Conservation (phyloP, 768 basidiomycete genomes). For the Saitozyma sp. region DNA sequence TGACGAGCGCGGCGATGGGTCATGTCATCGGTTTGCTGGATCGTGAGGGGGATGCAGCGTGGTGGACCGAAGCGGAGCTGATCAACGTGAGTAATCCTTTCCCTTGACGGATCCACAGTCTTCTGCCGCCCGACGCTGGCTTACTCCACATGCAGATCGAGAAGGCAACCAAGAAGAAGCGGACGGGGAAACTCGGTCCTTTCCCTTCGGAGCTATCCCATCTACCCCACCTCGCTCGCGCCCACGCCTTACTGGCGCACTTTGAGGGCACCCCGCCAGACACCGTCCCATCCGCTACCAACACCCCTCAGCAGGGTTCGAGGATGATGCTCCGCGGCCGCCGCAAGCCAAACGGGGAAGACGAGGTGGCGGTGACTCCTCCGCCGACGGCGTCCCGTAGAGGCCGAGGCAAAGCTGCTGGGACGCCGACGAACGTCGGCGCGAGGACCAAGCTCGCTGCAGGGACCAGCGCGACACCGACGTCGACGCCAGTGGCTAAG, state of each 20-base stretch:
- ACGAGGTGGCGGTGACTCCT: constrained; percentile 19
- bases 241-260: constrained; percentile 31
- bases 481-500: neutral
- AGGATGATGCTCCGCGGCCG: constrained; percentile 39
- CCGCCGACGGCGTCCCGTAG: constrained; percentile 12
- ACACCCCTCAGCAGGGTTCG: constrained; percentile 20
- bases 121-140: neutral
- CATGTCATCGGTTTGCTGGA: constrained; percentile 68
- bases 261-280: constrained; percentile 25
- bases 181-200: constrained; percentile 41
- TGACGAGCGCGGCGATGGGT: constrained; percentile 79
- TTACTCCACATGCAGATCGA: constrained; percentile 31
- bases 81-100: constrained; percentile 27
- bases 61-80: constrained; percentile 40
- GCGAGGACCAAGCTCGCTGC: too few relatives aligned
- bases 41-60: constrained; percentile 18
- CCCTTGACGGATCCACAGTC: neutral
- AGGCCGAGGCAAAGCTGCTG: constrained; percentile 16
- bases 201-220: constrained; percentile 32
- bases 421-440: constrained; percentile 15
- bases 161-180: constrained; percentile 44
- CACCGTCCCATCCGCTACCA: constrained; percentile 12
- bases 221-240: constrained; percentile 26
- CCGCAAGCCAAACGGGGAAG: constrained; percentile 10
- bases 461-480: constrained; percentile 4